Conservation (phyloP, 257 asterid species). For the Solanum infundibuliforme region DNA sequence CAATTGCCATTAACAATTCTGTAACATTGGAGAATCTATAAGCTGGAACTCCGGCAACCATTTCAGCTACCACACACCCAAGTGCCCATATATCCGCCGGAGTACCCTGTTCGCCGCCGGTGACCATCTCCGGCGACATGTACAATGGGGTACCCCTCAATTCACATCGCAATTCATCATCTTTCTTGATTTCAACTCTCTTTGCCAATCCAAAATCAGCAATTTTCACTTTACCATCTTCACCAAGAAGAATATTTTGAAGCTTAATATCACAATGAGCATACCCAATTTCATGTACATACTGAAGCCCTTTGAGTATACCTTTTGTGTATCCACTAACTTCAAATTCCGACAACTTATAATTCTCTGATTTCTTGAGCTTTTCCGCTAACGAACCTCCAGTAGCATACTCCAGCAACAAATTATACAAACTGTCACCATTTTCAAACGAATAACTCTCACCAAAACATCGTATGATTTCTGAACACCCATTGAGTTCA, state of each 20-base stretch:
- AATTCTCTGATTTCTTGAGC: slow-evolving; percentile 19
- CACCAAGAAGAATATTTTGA: background rate
- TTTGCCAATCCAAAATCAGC: slow-evolving; percentile 58
- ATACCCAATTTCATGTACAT: slow-evolving; percentile 47
- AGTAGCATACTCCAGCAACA: slow-evolving; percentile 69
- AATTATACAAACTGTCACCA: slow-evolving; percentile 62
- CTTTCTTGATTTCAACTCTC: too few species aligned
- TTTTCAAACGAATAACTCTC: slow-evolving; percentile 45
- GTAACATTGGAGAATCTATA: too few species aligned
- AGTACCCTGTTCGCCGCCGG: background rate
- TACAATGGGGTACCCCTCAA: too few species aligned
- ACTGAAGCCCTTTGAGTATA: slow-evolving; percentile 39
- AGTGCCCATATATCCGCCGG: slow-evolving; percentile 77
- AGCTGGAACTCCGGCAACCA: too few species aligned
- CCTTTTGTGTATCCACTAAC: slow-evolving; percentile 37
- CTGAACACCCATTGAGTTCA: slow-evolving; percentile 43
- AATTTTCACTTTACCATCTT: slow-evolving; percentile 14
- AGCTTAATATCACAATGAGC: slow-evolving; percentile 5
- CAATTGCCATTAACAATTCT: slow-evolving; percentile 26
- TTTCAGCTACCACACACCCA: too few species aligned
- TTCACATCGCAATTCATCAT: background rate
- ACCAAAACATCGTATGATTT: slow-evolving; percentile 57
- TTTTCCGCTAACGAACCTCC: slow-evolving; percentile 53
- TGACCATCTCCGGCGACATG: too few species aligned
- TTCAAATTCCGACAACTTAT: slow-evolving; percentile 30